Conservation (phyloP, 1,139 yeast species). For the Saccharomyces pastorianus region DNA sequence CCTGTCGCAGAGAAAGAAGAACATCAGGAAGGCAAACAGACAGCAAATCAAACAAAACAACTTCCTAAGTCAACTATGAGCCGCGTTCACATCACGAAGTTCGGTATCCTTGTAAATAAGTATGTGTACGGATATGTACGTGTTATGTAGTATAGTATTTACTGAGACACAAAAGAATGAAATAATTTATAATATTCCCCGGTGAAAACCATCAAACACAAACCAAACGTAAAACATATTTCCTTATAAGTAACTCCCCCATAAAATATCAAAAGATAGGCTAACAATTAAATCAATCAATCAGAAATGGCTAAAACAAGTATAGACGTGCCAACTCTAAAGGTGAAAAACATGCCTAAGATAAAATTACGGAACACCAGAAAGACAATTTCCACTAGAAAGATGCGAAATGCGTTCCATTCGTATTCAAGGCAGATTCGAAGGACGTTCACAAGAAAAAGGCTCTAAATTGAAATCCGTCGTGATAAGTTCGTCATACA, state of each 20-base stretch:
- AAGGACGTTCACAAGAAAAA: neutral
- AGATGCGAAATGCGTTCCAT: neutral
- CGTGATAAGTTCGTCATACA: no score
- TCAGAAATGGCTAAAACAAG: neutral
- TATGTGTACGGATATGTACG: neutral
- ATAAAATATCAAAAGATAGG: no score
- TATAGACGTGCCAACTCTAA: neutral
- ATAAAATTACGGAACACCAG: neutral
- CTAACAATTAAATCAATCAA: no score
- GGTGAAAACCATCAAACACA: no score
- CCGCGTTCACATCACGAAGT: neutral
- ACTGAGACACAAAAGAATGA: no score
- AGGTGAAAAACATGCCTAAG: no score
- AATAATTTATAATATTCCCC: no score
- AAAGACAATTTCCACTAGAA: neutral
- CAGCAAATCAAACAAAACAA: slow-evolving; percentile 68
- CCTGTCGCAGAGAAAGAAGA: slow-evolving; percentile 59
- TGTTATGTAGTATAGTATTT: no score
- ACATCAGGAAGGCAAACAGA: slow-evolving; percentile 60
- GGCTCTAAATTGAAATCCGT: neutral
- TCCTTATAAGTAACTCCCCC: neutral
- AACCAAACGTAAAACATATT: no score
- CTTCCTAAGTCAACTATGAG: slow-evolving; percentile 41
- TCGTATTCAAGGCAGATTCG: neutral
- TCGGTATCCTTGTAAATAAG: slow-evolving; percentile 7